Conservation (phyloP, 2,329 filamentous ascomycete genomes). For the Pyrenochaeta sp. region DNA sequence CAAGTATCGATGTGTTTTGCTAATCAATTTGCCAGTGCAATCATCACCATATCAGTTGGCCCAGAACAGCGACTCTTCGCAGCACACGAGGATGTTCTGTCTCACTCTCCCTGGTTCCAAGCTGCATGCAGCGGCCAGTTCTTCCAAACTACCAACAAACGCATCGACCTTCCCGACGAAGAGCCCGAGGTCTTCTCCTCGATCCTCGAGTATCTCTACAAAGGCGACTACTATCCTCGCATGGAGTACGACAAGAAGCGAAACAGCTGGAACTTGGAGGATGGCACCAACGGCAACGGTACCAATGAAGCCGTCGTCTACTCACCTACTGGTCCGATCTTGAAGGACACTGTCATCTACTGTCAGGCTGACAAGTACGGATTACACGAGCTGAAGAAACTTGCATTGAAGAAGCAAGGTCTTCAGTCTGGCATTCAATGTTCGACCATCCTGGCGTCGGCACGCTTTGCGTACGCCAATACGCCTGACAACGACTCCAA, state of each 20-base stretch:
- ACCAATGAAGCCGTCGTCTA: conserved; percentile 63
- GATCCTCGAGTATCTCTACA: conserved; percentile 90
- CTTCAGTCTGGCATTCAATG: conserved; percentile 84
- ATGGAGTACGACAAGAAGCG: conserved; percentile 82
- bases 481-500: conserved; percentile 92
- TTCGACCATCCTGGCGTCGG: conserved; percentile 83
- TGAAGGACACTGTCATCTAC: conserved; percentile 91
- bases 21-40: conserved; percentile 54
- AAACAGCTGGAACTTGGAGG: conserved; percentile 84
- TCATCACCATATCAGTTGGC: conserved; percentile 83
- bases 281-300: conserved; percentile 52
- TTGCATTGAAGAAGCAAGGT: conserved; percentile 87
- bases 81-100: conserved; percentile 86
- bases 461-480: conserved; percentile 87
- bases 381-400: conserved; percentile 81
- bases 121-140: conserved; percentile 68
- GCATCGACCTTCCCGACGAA: conserved; percentile 82
- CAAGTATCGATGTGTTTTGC: conserved; percentile 6
- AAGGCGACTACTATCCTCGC: conserved; percentile 89
- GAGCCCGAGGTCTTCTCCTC: conserved; percentile 91
- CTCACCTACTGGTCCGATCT: conserved; percentile 68
- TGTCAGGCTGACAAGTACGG: conserved; percentile 87
- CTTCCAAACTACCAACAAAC: conserved; percentile 68
- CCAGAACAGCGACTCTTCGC: conserved; percentile 86
- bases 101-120: conserved; percentile 79